Evolutionary conservation across 148 eudicot species (phyloP), one percentile per base, ranked within the genome.

Genomic region (Talinum fruticosum): DNA sequence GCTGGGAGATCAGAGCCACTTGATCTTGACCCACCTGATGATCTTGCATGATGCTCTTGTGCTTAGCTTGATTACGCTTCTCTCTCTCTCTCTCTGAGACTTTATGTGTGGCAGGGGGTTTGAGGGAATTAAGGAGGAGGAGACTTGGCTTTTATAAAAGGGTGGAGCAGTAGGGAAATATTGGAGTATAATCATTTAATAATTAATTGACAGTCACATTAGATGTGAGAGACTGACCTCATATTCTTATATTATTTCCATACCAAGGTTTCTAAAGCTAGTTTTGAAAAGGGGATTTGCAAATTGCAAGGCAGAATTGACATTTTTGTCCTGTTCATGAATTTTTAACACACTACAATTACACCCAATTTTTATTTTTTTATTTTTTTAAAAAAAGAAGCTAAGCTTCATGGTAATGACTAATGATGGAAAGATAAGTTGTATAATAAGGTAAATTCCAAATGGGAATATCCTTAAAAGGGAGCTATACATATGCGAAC

Each of bases 1-100:
- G 76, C 77, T 86, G 84, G 23, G 94, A 86, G 18, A 88, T 82
- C 14, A 81, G 72, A 74, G 44, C 81, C 77, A 83, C 80, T 67
- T 79, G 85, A 81, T 82, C 84, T 81, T 85, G 26, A 57, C 28
- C 86, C 57, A 69, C 85, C 13, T 66, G 81, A 71, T 69, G 81
- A 71, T 80, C 33, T 73, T 76, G 86, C 85, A 87, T 86, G 80
- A 10, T 86, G 76, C 13, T 78, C 32, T 66, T 29, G 24, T 14
- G 41, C 13, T 36, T 10, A 37, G 44, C 21, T 37, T 51, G 35
- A n/a, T 76, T n/a, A 76, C 72, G 10, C 51, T 76, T 66, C 30
- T 66, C 19, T 37, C 23, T 3, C 4, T 23, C 64, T 32, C 19
- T 75, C 15, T 75, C 13, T 28, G 33, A 32, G 1, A 23, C 29